A percentile compares a stretch with the other conserved stretches of the same genome.
Evolutionary conservation across 805 yeast species (phyloP).

Genomic region (Ogataea methylovora): DNA sequence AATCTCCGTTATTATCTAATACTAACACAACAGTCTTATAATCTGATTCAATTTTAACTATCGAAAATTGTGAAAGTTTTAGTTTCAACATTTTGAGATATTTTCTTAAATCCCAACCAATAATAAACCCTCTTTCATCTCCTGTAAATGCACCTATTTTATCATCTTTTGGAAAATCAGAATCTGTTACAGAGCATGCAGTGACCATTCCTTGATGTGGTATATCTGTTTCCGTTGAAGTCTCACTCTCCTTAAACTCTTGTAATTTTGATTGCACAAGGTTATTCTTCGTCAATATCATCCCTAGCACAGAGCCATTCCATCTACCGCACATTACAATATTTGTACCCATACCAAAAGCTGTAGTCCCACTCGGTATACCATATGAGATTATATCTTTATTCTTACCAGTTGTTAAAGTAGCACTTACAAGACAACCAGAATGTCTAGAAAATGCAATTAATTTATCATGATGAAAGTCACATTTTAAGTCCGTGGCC

Average conservation of each 20-base stretch:
- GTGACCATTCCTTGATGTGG: slow-evolving; percentile 18
- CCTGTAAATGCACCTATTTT: slow-evolving; percentile 23
- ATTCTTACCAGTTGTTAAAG: slow-evolving; percentile 16
- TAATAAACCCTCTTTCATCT: slow-evolving; percentile 20
- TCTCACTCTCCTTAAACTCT: neutral
- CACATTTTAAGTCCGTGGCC: slow-evolving; percentile 19
- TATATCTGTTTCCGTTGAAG: neutral
- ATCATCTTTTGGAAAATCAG: slow-evolving; percentile 17
- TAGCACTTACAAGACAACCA: slow-evolving; percentile 17
- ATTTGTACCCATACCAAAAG: slow-evolving; percentile 20
- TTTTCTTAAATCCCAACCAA: slow-evolving; percentile 25
- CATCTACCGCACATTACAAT: slow-evolving; percentile 24
- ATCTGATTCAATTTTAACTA: slow-evolving; percentile 20
- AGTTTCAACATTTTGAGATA: slow-evolving; percentile 7
- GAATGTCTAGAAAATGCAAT: slow-evolving; percentile 16
- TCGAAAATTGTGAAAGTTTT: slow-evolving; percentile 8
- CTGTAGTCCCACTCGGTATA: slow-evolving; percentile 23
- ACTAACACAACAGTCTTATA: slow-evolving; percentile 19
- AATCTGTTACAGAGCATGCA: slow-evolving; percentile 11
- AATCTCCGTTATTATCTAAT: slow-evolving; percentile 15
- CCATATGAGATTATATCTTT: slow-evolving; percentile 11
- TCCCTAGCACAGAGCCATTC: slow-evolving; percentile 25
- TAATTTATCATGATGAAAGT: slow-evolving; percentile 18
- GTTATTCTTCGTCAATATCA: slow-evolving; percentile 2
- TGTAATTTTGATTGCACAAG: neutral